phyloP scores from a whole-genome alignment of 495 filamentous ascomycete genomes.

The Baudoinia panamericana region DNA sequence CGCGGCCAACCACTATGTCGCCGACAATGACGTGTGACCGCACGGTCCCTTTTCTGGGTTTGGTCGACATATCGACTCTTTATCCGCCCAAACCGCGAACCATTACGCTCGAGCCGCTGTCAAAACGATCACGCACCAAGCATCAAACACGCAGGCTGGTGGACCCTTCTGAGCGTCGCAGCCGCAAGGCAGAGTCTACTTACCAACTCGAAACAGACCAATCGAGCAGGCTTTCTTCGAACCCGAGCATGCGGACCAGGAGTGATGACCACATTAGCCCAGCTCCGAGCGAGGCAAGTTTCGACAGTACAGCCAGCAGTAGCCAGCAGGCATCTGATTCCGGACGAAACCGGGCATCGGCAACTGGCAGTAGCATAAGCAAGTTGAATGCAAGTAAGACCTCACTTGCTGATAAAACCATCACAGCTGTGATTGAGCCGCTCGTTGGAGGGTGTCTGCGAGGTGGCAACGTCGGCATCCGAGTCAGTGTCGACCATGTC shows the following conservation, averaged over 20 bases:
- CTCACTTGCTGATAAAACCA: constrained; percentile 47
- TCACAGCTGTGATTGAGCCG: constrained; percentile 76
- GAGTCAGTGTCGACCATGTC: constrained; percentile 69
- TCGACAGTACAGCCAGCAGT: constrained; percentile 46
- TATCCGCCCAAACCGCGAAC: constrained; percentile 49
- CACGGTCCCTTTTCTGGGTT: constrained; percentile 67
- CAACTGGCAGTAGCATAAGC: constrained; percentile 31
- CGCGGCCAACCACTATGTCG: constrained; percentile 74
- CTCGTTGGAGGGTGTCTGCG: constrained; percentile 71
- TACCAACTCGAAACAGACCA: constrained; percentile 9
- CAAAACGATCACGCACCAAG: constrained; percentile 39
- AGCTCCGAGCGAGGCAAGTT: constrained; percentile 50
- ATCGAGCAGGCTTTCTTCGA: constrained; percentile 6
- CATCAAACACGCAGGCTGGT: constrained; percentile 21
- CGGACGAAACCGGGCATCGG: constrained; percentile 8
- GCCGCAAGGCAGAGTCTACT: neutral
- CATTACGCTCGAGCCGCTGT: constrained; percentile 68
- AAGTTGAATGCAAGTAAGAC: constrained; percentile 34
- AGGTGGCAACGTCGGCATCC: constrained; percentile 70
- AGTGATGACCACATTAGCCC: constrained; percentile 27
- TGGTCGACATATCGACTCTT: constrained; percentile 43
- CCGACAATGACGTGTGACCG: constrained; percentile 64
- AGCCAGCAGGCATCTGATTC: constrained; percentile 29
- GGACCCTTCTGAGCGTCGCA: constrained; percentile 3
- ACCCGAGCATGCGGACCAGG: neutral